These are phyloP conservation scores for Quambalaria eucalypti DNA, from an alignment of 1,284 basidiomycete genomes.

Conservation along the genomic window DNA sequence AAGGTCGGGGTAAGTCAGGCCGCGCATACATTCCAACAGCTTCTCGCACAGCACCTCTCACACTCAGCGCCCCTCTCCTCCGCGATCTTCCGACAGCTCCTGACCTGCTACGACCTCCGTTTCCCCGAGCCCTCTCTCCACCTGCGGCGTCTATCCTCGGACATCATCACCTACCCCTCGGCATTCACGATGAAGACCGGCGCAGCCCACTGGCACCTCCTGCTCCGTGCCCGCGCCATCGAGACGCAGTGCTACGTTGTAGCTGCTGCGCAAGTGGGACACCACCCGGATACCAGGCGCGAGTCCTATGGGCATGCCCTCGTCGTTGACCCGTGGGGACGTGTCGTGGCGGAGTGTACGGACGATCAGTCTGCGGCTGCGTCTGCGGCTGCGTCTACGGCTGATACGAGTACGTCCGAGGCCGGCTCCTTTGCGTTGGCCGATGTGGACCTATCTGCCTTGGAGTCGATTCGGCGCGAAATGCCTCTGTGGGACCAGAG, in stretches of 20 bases:
- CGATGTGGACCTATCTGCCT: conserved; percentile 2
- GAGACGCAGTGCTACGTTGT: conserved; percentile 49
- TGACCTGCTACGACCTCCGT: conserved; percentile 54
- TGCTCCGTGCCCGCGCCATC: conserved; percentile 47
- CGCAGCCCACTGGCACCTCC: conserved; percentile 41
- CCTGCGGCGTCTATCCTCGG: conserved; percentile 49
- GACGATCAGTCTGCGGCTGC: conserved; percentile 3
- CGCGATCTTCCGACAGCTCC: too few species aligned
- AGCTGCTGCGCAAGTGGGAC: conserved; percentile 47
- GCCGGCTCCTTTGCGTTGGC: conserved; percentile 13
- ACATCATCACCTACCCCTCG: conserved; percentile 52
- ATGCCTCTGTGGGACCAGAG: conserved; percentile 34
- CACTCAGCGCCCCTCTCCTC: too few species aligned
- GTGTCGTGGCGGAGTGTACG: conserved; percentile 53
- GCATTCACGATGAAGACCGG: conserved; percentile 52
- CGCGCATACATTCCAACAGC: too few species aligned
- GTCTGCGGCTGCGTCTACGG: too few species aligned
- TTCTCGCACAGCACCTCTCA: too few species aligned
- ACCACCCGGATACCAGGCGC: conserved; percentile 4
- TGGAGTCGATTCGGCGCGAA: conserved; percentile 15
- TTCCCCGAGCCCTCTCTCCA: conserved; percentile 51
- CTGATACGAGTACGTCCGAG: too few species aligned
- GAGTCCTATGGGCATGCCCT: conserved; percentile 40
- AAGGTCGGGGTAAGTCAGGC: conserved; percentile 4
- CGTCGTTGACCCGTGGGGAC: conserved; percentile 54